Evolutionary conservation across 2,329 filamentous ascomycete genomes (phyloP).

Genomic region (Aspergillus pseudoviridinutans): DNA sequence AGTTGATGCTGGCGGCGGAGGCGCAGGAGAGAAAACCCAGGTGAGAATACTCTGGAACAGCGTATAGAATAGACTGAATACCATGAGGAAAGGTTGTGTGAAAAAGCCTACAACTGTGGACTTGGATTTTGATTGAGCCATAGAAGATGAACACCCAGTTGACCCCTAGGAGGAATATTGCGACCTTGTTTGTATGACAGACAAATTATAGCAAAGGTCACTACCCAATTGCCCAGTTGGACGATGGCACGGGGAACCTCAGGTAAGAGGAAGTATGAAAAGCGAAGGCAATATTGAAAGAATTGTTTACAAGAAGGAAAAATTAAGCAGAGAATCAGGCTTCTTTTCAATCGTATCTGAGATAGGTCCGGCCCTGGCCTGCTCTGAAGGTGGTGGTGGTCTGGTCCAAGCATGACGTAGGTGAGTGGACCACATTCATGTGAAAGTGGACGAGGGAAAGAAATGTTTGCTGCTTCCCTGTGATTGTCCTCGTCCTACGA

Average conservation of each 20-base stretch:
- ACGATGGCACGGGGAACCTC: not conserved
- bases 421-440: constrained; percentile 6
- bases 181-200: not conserved
- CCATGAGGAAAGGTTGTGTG: constrained; percentile 25
- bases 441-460: not conserved
- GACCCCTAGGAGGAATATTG: not conserved
- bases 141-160: not conserved
- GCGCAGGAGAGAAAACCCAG: constrained; percentile 62
- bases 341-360: not conserved
- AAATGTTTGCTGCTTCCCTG: not conserved
- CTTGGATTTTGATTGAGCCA: not conserved
- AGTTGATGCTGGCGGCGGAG: constrained; percentile 53
- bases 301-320: not conserved
- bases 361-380: not conserved
- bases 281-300: not conserved
- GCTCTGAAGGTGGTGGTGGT: constrained; percentile 1
- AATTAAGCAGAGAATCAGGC: not conserved
- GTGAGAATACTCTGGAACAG: constrained; percentile 27
- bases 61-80: constrained; percentile 29
- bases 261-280: not conserved
- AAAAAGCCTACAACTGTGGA: not conserved
- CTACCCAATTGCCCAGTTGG: not conserved
- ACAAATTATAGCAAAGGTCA: not conserved
- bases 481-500: not conserved
- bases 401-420: constrained; percentile 12